phyloP scores from a whole-genome alignment of 2,329 filamentous ascomycete species.

The Xylariaceae sp. region DNA sequence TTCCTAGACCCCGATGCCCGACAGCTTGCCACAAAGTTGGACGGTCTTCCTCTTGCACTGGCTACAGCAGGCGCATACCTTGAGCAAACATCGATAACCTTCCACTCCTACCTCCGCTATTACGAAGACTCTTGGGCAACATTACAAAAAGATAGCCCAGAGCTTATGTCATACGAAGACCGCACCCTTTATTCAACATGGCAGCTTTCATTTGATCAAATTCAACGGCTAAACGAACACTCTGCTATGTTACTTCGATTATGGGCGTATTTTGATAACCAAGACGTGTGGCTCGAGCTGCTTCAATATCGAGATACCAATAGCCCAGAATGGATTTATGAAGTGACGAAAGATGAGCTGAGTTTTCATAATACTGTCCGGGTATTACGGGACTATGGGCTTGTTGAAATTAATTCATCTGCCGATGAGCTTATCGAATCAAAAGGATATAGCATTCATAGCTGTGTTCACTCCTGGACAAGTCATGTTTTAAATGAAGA shows the following conservation, averaged over 20 bases:
- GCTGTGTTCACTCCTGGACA: constrained; percentile 8
- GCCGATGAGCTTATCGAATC: background rate
- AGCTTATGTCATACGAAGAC: constrained; percentile 9
- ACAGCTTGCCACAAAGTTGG: constrained; percentile 1
- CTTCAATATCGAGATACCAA: background rate
- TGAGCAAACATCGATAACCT: constrained; percentile 2
- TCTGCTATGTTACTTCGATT: constrained; percentile 5
- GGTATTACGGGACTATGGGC: constrained; percentile 2
- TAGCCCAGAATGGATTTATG: background rate
- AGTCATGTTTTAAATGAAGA: constrained; percentile 6
- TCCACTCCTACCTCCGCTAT: constrained; percentile 5
- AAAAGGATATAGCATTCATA: constrained; percentile 9
- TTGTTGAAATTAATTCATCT: constrained; percentile 5
- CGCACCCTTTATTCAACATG: constrained; percentile 7
- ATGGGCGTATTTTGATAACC: constrained; percentile 11
- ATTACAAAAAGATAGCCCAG: constrained; percentile 2
- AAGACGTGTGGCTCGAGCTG: constrained; percentile 10
- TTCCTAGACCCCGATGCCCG: constrained; percentile 7
- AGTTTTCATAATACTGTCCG: constrained; percentile 3
- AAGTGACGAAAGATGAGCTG: constrained; percentile 9
- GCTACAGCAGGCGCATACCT: constrained; percentile 12
- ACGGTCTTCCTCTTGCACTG: constrained; percentile 10
- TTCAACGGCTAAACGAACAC: background rate
- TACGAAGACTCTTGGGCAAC: constrained; percentile 8
- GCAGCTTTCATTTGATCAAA: constrained; percentile 8